Percentiles rank a stretch among this genome's conserved stretches.
Conservation (phyloP, 441 rosid genomes). For the Adansonia rubrostipa region DNA sequence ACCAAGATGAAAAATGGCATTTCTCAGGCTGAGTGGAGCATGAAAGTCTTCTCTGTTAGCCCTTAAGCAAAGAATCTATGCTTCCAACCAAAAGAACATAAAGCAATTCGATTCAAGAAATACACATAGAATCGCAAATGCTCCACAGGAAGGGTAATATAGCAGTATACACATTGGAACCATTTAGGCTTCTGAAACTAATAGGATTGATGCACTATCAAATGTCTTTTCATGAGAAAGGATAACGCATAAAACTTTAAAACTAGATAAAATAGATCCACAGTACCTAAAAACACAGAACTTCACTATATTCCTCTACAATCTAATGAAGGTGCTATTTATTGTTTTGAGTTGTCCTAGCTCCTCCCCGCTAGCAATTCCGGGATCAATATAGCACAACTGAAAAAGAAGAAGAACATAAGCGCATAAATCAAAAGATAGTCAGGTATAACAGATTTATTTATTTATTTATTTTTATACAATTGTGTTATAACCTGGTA, state of each 20-base stretch:
- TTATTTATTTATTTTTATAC: not conserved
- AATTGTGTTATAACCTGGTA: conserved; percentile 60
- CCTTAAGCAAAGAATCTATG: not conserved
- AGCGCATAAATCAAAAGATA: conserved; percentile 25
- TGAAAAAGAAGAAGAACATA: conserved; percentile 39
- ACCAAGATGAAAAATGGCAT: not conserved
- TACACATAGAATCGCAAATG: not conserved
- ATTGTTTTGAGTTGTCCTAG: conserved; percentile 75
- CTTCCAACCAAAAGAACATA: not conserved
- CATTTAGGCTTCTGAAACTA: not conserved
- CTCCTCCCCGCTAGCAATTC: conserved; percentile 68
- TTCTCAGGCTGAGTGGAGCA: not conserved
- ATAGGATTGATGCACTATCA: not conserved
- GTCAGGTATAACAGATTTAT: conserved; percentile 5
- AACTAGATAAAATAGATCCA: conserved; percentile 22
- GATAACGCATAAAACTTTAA: not conserved
- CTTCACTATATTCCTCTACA: conserved; percentile 41
- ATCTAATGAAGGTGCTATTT: conserved; percentile 52
- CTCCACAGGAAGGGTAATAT: not conserved
- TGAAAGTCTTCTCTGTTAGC: not conserved
- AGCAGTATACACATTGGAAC: not conserved
- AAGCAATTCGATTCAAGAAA: not conserved
- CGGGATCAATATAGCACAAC: conserved; percentile 76
- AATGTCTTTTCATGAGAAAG: not conserved
- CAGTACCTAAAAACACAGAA: conserved; percentile 9